phyloP scores from a whole-genome alignment of 805 yeast species.

The Ascoidea asiatica region DNA sequence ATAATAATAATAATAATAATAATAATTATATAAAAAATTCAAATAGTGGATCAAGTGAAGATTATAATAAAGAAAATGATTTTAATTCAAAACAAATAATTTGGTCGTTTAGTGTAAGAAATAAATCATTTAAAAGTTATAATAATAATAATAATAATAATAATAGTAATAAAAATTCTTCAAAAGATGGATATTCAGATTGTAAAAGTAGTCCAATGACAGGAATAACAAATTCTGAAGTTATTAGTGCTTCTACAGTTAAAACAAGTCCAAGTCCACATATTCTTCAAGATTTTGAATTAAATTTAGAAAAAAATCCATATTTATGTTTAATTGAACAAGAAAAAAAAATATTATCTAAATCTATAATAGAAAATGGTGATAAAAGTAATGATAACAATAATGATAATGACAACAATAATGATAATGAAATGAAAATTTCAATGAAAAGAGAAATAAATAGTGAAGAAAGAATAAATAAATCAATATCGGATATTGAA shows the following conservation, averaged over 20 bases:
- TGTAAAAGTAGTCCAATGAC: conserved; percentile 6
- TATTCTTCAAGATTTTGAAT: background rate
- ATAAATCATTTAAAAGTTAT: too few species aligned
- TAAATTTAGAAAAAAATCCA: background rate
- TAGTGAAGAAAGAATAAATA: background rate
- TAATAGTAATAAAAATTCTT: too few species aligned
- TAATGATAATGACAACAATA: background rate
- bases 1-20: background rate
- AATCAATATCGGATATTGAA: too few species aligned
- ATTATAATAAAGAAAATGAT: too few species aligned
- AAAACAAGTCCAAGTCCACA: conserved; percentile 4
- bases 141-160: too few species aligned
- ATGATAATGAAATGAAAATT: background rate
- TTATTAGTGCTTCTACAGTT: conserved; percentile 3
- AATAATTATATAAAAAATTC: background rate
- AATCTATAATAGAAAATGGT: background rate
- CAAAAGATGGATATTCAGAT: too few species aligned
- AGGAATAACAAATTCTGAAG: conserved; percentile 2
- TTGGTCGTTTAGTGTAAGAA: too few species aligned
- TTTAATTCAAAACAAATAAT: too few species aligned
- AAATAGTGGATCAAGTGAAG: background rate
- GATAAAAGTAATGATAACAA: background rate
- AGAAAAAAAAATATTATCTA: too few species aligned
- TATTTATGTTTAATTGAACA: too few species aligned
- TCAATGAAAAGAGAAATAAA: background rate